A percentile compares a stretch with the other conserved stretches of the same genome.
phyloP scores from a whole-genome alignment of 306 rosid species.

The Luffa aegyptiaca region DNA sequence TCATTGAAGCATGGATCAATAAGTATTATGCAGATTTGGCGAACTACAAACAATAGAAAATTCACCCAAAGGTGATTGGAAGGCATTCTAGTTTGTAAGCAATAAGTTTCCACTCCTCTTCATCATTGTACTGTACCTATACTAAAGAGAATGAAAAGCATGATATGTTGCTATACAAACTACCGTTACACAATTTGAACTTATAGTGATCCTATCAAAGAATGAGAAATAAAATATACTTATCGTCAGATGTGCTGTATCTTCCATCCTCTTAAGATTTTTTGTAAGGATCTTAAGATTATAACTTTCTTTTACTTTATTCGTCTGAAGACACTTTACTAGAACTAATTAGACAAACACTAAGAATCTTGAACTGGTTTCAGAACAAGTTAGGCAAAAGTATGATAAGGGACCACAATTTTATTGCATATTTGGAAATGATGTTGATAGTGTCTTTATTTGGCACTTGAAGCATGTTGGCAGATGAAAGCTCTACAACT shows the following conservation, averaged over 20 bases:
- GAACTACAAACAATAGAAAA: neutral
- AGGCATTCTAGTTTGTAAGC: neutral
- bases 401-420: neutral
- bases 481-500: neutral
- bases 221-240: neutral
- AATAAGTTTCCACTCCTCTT: neutral
- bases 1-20: slow-evolving; percentile 31
- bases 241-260: neutral
- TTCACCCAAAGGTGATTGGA: neutral
- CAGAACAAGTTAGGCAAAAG: neutral
- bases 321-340: neutral
- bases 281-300: neutral
- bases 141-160: neutral
- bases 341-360: neutral
- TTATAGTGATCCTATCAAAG: neutral
- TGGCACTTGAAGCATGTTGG: neutral
- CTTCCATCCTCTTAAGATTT: neutral
- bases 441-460: neutral
- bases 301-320: neutral
- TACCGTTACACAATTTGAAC: neutral
- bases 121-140: neutral
- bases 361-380: neutral
- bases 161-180: neutral
- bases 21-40: slow-evolving; percentile 24
- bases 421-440: neutral